These are phyloP conservation scores for Magnolia sinica DNA, from an alignment of 164 flowering plant genomes.

Conservation along the genomic window DNA sequence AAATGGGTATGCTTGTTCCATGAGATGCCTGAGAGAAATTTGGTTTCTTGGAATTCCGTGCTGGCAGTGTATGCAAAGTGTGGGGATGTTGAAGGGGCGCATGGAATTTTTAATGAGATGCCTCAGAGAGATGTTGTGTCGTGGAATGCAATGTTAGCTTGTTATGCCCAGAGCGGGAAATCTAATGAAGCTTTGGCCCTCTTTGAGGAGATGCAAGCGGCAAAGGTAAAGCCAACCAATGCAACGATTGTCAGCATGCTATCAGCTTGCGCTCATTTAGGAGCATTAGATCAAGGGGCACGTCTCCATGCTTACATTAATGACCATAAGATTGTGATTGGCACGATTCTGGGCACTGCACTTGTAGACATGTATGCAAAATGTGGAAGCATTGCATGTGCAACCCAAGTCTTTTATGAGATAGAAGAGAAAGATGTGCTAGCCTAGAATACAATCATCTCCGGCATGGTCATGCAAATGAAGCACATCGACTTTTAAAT, in stretches of 20 bases:
- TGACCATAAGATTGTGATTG: constrained; percentile 17
- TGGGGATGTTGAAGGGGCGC: constrained; percentile 27
- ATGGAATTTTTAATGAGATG: constrained; percentile 20
- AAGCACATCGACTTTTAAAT: constrained; percentile 20
- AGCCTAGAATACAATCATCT: constrained; percentile 34
- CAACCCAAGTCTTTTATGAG: constrained; percentile 19
- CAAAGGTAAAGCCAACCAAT: constrained; percentile 29
- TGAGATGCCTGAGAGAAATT: constrained; percentile 29
- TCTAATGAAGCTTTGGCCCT: constrained; percentile 22
- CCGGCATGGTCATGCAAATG: constrained; percentile 27
- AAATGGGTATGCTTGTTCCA: constrained; percentile 35
- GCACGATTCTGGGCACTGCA: constrained; percentile 28
- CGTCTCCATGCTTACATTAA: constrained; percentile 16
- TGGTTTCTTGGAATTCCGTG: constrained; percentile 44
- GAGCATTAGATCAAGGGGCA: constrained; percentile 30
- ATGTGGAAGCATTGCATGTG: constrained; percentile 32
- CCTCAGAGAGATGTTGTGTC: constrained; percentile 32
- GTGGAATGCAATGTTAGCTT: constrained; percentile 32
- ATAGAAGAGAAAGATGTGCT: constrained; percentile 28
- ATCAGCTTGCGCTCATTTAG: constrained; percentile 35
- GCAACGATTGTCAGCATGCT: constrained; percentile 35
- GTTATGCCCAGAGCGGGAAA: constrained; percentile 28
- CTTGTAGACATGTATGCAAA: constrained; percentile 33
- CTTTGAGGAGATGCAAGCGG: constrained; percentile 29
- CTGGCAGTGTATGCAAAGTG: constrained; percentile 31